A percentile compares a stretch with the other conserved stretches of the same genome.
Conservation (phyloP, 345 rosid species). For the Sisymbrium irio region DNA sequence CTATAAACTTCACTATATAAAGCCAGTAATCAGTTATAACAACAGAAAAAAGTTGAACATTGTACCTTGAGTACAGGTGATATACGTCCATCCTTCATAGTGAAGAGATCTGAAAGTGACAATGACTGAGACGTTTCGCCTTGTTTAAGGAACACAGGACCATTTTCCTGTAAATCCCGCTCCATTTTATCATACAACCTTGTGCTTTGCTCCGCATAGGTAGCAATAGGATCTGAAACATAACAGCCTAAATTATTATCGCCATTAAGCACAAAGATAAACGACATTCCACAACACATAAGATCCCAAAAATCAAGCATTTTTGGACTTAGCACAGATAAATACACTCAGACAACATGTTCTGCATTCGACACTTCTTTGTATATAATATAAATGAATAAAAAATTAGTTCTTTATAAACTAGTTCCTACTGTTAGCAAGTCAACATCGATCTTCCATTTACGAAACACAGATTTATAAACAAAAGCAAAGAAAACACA, state of each 20-base stretch:
- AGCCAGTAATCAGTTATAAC: background rate
- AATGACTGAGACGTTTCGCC: conserved; percentile 92
- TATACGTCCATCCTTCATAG: conserved; percentile 58
- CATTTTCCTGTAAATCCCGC: conserved; percentile 69
- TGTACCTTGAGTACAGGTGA: conserved; percentile 70
- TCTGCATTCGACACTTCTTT: background rate
- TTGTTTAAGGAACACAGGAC: conserved; percentile 66
- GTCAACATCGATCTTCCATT: conserved; percentile 21
- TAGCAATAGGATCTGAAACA: conserved; percentile 42
- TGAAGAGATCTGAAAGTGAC: conserved; percentile 74
- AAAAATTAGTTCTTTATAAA: conserved; percentile 13
- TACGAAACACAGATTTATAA: background rate
- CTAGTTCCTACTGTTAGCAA: conserved; percentile 9
- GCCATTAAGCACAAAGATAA: background rate
- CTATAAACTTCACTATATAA: background rate
- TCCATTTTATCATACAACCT: conserved; percentile 76
- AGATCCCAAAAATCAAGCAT: no score
- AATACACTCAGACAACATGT: no score
- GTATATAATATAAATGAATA: background rate
- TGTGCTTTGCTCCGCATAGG: conserved; percentile 51
- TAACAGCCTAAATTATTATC: background rate
- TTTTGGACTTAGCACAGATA: no score
- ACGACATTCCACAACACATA: background rate
- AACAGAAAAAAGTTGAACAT: background rate
- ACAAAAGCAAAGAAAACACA: background rate